phyloP scores from a whole-genome alignment of 345 rosid species.

The Dovyalis caffra region DNA sequence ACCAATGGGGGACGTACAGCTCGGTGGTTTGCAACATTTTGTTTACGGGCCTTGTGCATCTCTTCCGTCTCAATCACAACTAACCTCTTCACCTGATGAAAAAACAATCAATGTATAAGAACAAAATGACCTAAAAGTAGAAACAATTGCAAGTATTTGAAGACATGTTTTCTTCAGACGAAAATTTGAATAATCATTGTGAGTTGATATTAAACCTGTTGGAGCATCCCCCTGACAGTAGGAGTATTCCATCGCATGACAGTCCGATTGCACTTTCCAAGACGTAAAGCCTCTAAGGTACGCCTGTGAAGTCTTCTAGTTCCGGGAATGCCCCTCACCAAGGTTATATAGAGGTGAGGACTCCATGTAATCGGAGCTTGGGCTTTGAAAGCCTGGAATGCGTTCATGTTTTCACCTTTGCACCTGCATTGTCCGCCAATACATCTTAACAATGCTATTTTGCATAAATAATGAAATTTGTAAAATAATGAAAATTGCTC shows the following conservation, averaged over 20 bases:
- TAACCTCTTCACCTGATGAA: slow-evolving; percentile 63
- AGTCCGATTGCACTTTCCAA: slow-evolving; percentile 68
- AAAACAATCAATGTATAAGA: neutral
- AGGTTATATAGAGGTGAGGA: slow-evolving; percentile 58
- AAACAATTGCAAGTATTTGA: neutral
- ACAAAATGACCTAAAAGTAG: neutral
- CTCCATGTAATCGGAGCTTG: slow-evolving; percentile 65
- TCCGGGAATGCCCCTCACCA: slow-evolving; percentile 80
- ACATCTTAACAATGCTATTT: neutral
- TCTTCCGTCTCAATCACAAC: slow-evolving; percentile 72
- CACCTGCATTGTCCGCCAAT: neutral
- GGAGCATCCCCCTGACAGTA: slow-evolving; percentile 65
- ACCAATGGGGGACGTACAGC: slow-evolving; percentile 61
- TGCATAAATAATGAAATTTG: neutral
- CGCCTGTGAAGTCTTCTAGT: slow-evolving; percentile 79
- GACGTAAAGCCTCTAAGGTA: slow-evolving; percentile 66
- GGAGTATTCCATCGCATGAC: slow-evolving; percentile 61
- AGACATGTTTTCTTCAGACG: no score
- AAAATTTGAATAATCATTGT: neutral
- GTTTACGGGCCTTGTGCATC: slow-evolving; percentile 72
- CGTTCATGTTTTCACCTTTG: slow-evolving; percentile 46
- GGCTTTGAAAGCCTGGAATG: slow-evolving; percentile 74
- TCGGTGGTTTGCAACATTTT: slow-evolving; percentile 50
- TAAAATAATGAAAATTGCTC: no score
- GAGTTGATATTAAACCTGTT: slow-evolving; percentile 43